These are phyloP conservation scores for Starmerella etchellsii DNA, from an alignment of 805 yeast genomes.

Conservation along the genomic window DNA sequence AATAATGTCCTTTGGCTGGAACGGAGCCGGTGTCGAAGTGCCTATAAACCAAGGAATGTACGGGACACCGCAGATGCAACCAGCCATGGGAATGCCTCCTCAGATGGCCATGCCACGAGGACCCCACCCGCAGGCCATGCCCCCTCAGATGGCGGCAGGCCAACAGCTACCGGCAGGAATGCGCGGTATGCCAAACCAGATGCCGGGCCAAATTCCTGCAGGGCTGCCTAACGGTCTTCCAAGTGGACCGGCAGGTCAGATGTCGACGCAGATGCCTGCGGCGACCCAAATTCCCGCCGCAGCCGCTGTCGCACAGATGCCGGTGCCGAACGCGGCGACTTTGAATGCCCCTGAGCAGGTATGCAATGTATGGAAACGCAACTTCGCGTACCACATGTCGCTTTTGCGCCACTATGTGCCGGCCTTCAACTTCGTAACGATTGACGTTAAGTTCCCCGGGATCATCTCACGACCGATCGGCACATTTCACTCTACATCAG, in stretches of 20 bases:
- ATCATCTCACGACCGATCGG: conserved; percentile 94
- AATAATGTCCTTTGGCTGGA: conserved; percentile 18
- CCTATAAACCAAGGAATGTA: conserved; percentile 10
- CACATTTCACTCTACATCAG: conserved; percentile 72
- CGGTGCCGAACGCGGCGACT: background rate
- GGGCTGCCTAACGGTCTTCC: background rate
- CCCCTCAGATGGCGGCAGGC: background rate
- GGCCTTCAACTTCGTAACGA: conserved; percentile 31
- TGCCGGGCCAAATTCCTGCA: background rate
- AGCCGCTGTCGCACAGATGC: background rate
- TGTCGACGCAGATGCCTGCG: background rate
- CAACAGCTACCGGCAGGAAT: no score
- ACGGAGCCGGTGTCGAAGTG: conserved; percentile 13
- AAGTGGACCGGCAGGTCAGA: background rate
- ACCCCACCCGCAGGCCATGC: conserved; percentile 3
- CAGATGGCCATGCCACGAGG: conserved; percentile 6
- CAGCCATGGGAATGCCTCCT: conserved; percentile 11
- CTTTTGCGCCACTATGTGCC: conserved; percentile 28
- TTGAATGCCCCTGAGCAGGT: conserved; percentile 12
- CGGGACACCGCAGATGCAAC: conserved; percentile 12
- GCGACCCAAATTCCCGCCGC: background rate
- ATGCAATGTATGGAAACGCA: conserved; percentile 32
- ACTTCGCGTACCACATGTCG: conserved; percentile 31
- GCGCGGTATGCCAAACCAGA: background rate
- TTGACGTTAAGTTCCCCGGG: conserved; percentile 92